Percentiles rank a stretch among this genome's conserved stretches.
phyloP scores from a whole-genome alignment of 805 yeast genomes.

The Novakomyces olei region DNA sequence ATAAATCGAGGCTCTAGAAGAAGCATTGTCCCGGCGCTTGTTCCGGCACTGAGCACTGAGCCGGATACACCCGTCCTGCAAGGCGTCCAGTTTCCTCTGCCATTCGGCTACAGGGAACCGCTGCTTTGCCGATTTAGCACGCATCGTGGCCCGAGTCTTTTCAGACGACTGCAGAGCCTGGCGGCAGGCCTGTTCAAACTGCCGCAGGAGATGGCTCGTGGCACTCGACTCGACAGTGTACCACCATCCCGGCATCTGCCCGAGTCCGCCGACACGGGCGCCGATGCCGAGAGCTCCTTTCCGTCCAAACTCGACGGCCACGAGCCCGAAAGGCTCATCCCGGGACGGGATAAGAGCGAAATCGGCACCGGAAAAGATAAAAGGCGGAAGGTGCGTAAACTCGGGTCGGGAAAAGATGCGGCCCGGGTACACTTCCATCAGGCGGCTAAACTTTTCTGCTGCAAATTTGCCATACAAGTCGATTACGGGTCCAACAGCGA shows the following conservation, averaged over 20 bases:
- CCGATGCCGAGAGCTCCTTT: constrained; percentile 4
- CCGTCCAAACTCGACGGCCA: constrained; percentile 5
- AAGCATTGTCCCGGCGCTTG: too few species aligned
- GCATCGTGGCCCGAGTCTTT: not conserved
- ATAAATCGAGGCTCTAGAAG: too few species aligned
- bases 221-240: constrained; percentile 1
- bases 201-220: constrained; percentile 2
- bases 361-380: constrained; percentile 3
- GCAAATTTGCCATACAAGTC: constrained; percentile 4
- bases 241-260: constrained; percentile 5
- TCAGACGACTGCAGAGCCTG: not conserved
- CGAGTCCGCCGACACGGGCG: constrained; percentile 2
- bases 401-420: constrained; percentile 1
- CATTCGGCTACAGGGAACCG: constrained; percentile 3
- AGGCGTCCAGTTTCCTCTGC: constrained; percentile 1
- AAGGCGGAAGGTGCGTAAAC: constrained; percentile 3
- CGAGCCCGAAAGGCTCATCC: constrained; percentile 4
- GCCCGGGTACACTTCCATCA: not conserved
- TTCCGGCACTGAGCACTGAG: too few species aligned
- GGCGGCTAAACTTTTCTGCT: constrained; percentile 1
- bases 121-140: constrained; percentile 1
- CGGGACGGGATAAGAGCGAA: constrained; percentile 4
- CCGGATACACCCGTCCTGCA: not conserved
- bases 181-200: constrained; percentile 1
- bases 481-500: constrained; percentile 3